Evolutionary conservation across 331 rosid genomes (phyloP).

Genomic region (Acacia concinna): DNA sequence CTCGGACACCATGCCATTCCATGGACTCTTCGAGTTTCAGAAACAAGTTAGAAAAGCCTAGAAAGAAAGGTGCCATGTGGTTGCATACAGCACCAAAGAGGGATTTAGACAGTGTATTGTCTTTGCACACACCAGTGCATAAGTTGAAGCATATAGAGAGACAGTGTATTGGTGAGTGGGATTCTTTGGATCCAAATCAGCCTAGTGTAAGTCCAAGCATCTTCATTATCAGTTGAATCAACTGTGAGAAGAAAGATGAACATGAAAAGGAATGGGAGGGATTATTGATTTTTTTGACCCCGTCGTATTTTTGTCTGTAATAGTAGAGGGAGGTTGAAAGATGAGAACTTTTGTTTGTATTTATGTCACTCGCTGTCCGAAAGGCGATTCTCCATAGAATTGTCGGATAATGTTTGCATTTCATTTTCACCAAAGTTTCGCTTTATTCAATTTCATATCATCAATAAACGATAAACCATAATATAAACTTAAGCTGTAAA

Average conservation of each 20-base stretch:
- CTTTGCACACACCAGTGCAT: conserved; percentile 53
- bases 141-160: conserved; percentile 23
- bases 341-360: neutral
- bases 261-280: neutral
- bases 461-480: neutral
- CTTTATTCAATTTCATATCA: neutral
- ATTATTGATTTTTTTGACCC: neutral
- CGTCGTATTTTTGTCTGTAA: neutral
- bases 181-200: neutral
- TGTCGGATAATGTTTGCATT: conserved; percentile 9
- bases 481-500: neutral
- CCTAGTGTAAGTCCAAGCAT: neutral
- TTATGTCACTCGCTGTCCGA: conserved; percentile 19
- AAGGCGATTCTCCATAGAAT: neutral
- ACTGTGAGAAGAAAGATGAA: neutral
- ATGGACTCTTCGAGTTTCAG: conserved; percentile 30
- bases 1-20: conserved; percentile 18
- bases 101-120: conserved; percentile 58
- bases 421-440: neutral
- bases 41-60: conserved; percentile 31
- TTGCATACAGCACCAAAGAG: conserved; percentile 56
- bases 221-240: conserved; percentile 1
- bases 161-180: conserved; percentile 6
- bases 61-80: conserved; percentile 40
- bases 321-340: neutral